Percentiles rank a stretch among this genome's conserved stretches.
Evolutionary conservation across 2,329 filamentous ascomycete species (phyloP).

Genomic region (Cladophialophora exuberans): DNA sequence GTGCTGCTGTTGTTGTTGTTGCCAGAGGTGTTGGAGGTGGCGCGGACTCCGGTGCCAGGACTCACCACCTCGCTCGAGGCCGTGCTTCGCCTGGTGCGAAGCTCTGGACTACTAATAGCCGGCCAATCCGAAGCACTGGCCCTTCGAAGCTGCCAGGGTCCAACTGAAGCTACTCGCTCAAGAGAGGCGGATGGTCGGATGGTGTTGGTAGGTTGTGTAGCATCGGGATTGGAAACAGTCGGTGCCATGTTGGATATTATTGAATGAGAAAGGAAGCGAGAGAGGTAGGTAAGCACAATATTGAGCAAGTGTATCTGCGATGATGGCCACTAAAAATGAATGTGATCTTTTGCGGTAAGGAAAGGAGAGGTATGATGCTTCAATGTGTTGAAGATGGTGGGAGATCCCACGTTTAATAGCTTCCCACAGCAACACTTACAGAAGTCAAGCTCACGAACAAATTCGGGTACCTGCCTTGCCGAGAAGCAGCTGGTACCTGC

Average conservation of each 20-base stretch:
- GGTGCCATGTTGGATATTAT: no score
- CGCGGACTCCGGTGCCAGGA: background rate
- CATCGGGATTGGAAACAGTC: no score
- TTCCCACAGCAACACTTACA: background rate
- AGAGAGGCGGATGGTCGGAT: background rate
- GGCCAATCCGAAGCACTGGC: slow-evolving; percentile 1
- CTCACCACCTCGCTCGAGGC: background rate
- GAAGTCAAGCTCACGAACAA: background rate
- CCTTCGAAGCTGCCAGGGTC: slow-evolving; percentile 1
- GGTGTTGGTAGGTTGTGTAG: background rate
- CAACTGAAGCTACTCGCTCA: background rate
- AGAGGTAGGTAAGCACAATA: no score
- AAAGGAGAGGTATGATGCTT: no score
- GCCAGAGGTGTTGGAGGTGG: background rate
- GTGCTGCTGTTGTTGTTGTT: background rate
- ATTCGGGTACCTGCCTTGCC: background rate
- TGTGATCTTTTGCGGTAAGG: no score
- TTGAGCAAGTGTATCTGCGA: no score
- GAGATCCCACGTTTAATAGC: no score
- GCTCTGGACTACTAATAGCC: background rate
- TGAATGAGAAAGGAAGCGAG: no score
- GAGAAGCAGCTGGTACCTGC: background rate
- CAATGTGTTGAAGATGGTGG: background rate
- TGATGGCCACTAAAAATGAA: no score
- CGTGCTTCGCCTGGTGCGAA: background rate